phyloP scores from a whole-genome alignment of 2,329 filamentous ascomycete genomes.

The Nemania sp. region DNA sequence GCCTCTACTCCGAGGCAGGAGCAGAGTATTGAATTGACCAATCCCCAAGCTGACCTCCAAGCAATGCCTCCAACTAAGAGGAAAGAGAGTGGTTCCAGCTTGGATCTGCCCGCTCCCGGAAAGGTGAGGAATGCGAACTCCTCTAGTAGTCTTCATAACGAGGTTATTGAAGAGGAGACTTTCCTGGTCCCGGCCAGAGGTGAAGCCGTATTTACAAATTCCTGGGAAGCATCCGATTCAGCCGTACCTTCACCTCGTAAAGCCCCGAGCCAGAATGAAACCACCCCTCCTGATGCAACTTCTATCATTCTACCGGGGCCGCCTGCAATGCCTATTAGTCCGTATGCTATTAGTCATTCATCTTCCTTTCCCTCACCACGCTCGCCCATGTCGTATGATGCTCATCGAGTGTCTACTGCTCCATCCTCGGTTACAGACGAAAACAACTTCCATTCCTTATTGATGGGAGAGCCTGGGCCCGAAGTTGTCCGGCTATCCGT shows the following conservation, averaged over 20 bases:
- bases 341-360: constrained; percentile 72
- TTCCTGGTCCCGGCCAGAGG: constrained; percentile 55
- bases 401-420: constrained; percentile 78
- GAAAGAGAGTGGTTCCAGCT: constrained; percentile 61
- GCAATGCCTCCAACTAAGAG: constrained; percentile 52
- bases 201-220: constrained; percentile 52
- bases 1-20: constrained; percentile 51
- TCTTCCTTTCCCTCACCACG: constrained; percentile 79
- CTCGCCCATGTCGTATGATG: constrained; percentile 76
- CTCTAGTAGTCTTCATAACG: constrained; percentile 64
- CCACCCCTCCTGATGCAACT: constrained; percentile 64
- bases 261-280: constrained; percentile 57
- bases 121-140: constrained; percentile 63
- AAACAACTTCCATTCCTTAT: constrained; percentile 75
- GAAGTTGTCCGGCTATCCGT: constrained; percentile 76
- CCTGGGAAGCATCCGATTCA: constrained; percentile 55
- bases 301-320: constrained; percentile 59
- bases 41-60: constrained; percentile 35
- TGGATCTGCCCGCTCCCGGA: constrained; percentile 53
- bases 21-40: constrained; percentile 38
- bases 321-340: constrained; percentile 67
- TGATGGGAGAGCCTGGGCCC: constrained; percentile 79
- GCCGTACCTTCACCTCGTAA: constrained; percentile 61
- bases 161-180: constrained; percentile 61
- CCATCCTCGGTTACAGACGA: constrained; percentile 80